Conservation (phyloP, 139 green algal genomes). For the Chlamydomonas sp. region DNA sequence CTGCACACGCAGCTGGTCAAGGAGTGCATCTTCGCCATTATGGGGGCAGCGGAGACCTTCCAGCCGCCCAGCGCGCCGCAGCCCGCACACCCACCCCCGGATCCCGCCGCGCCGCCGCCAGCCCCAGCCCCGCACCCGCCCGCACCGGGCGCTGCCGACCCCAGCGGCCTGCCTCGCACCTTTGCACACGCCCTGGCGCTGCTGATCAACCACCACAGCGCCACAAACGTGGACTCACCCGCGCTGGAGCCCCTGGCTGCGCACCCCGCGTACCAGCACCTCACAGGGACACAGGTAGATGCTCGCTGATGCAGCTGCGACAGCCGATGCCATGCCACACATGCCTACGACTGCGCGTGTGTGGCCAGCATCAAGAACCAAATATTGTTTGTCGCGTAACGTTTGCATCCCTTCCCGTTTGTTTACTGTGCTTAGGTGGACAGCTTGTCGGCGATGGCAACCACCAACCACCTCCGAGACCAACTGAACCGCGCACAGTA, state of each 20-base stretch:
- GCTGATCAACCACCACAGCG: slow-evolving; percentile 13
- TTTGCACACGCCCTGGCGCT: slow-evolving; percentile 22
- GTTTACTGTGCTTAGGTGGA: too few relatives aligned
- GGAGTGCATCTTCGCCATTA: slow-evolving; percentile 17
- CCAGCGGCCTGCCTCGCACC: not conserved
- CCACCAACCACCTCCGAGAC: too few relatives aligned
- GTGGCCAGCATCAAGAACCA: too few relatives aligned
- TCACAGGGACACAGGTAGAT: not conserved
- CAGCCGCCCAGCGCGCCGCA: not conserved
- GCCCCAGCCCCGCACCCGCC: not conserved
- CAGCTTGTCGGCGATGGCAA: too few relatives aligned
- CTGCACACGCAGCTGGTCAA: slow-evolving; percentile 26
- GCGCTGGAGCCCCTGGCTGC: slow-evolving; percentile 10
- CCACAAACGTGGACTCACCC: not conserved
- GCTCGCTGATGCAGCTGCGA: too few relatives aligned
- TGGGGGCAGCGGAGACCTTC: slow-evolving; percentile 20
- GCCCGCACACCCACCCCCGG: not conserved
- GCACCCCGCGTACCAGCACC: not conserved
- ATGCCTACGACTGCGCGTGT: too few relatives aligned
- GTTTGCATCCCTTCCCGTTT: too few relatives aligned
- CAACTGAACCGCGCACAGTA: too few relatives aligned
- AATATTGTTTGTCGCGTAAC: too few relatives aligned
- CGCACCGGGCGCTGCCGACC: not conserved
- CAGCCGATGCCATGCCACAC: too few relatives aligned
- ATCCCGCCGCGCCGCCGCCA: not conserved